These are phyloP conservation scores for Metschnikowia corniflorae DNA, from an alignment of 805 yeast genomes.

Conservation along the genomic window DNA sequence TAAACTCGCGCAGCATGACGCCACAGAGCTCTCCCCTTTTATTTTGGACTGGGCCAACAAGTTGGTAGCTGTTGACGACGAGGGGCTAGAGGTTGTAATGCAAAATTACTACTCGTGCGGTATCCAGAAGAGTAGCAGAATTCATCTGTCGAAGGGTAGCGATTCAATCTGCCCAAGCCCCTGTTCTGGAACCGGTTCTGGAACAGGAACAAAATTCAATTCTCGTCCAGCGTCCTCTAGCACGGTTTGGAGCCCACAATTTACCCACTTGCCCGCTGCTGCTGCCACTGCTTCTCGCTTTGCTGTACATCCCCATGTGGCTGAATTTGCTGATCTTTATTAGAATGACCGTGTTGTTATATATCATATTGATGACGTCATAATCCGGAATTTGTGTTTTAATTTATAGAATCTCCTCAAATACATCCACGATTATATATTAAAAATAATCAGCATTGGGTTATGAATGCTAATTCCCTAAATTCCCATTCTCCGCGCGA, in stretches of 20 bases:
- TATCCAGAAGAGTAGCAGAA: slow-evolving; percentile 17
- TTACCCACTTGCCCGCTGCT: neutral
- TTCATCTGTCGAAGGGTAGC: slow-evolving; percentile 10
- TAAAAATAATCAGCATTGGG: no score
- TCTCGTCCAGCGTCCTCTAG: slow-evolving; percentile 2
- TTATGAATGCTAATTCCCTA: no score
- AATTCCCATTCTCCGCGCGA: slow-evolving; percentile 83
- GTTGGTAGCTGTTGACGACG: slow-evolving; percentile 48
- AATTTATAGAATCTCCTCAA: neutral
- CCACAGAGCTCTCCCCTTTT: slow-evolving; percentile 19
- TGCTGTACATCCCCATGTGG: slow-evolving; percentile 39
- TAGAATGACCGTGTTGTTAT: slow-evolving; percentile 15
- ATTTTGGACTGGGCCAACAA: slow-evolving; percentile 63
- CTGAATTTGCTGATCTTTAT: slow-evolving; percentile 44
- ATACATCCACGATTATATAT: neutral
- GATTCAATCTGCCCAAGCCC: slow-evolving; percentile 8
- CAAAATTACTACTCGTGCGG: slow-evolving; percentile 29
- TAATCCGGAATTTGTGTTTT: slow-evolving; percentile 1
- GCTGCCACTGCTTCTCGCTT: slow-evolving; percentile 13
- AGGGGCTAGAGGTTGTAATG: slow-evolving; percentile 42
- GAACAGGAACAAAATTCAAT: slow-evolving; percentile 5
- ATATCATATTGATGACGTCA: no score
- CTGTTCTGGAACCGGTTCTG: slow-evolving; percentile 4
- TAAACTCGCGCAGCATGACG: slow-evolving; percentile 12
- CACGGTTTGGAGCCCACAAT: no score